These are phyloP conservation scores for Artemisia argyi DNA, from an alignment of 129 eudicot genomes.

Conservation along the genomic window DNA sequence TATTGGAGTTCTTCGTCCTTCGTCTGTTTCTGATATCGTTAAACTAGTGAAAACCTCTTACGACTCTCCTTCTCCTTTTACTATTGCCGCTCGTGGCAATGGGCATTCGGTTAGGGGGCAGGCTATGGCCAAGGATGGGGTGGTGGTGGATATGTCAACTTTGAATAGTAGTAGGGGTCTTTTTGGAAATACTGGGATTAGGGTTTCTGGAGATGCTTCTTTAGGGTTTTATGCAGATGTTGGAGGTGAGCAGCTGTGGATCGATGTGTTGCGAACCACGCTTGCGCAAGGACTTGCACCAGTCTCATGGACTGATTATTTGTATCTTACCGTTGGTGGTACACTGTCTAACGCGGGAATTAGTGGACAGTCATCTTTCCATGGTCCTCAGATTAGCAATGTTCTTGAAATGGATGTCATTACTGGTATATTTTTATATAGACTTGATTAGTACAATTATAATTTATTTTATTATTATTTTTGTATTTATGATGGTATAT, in stretches of 20 bases:
- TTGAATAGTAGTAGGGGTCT: slow-evolving; percentile 15
- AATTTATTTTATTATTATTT: neutral
- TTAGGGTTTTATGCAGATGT: slow-evolving; percentile 44
- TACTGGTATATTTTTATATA: slow-evolving; percentile 27
- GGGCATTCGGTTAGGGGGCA: slow-evolving; percentile 45
- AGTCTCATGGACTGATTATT: slow-evolving; percentile 42
- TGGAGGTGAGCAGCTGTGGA: slow-evolving; percentile 43
- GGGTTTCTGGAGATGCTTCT: slow-evolving; percentile 25
- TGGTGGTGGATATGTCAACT: slow-evolving; percentile 35
- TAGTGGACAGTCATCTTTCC: slow-evolving; percentile 35
- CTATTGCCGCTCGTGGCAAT: slow-evolving; percentile 32
- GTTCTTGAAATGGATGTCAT: slow-evolving; percentile 45
- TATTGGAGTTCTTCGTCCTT: slow-evolving; percentile 31
- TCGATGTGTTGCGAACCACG: slow-evolving; percentile 30
- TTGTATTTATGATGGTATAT: neutral
- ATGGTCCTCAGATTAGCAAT: slow-evolving; percentile 40
- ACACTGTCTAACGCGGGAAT: slow-evolving; percentile 38
- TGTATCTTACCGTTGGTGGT: slow-evolving; percentile 41
- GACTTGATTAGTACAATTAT: neutral
- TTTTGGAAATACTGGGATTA: slow-evolving; percentile 22
- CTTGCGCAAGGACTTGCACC: slow-evolving; percentile 40
- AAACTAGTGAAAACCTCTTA: slow-evolving; percentile 26
- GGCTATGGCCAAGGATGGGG: slow-evolving; percentile 41
- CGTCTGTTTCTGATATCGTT: slow-evolving; percentile 25
- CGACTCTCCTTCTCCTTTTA: slow-evolving; percentile 20